Base-by-base conservation (phyloP, 176 grass and related monocot species). In the Microstegium vimineum region DNA sequence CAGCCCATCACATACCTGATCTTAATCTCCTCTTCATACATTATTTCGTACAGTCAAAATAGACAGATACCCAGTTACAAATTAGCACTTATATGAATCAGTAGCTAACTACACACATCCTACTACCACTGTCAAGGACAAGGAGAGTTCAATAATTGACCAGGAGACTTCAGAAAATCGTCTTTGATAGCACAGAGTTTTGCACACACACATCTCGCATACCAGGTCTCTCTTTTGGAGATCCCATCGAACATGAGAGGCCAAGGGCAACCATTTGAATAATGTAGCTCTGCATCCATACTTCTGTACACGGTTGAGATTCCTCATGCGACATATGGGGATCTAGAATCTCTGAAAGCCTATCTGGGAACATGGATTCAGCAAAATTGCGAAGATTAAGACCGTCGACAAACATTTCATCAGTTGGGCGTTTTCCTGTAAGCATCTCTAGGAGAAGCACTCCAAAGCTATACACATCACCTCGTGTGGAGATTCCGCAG, bases 121-220 rank as follows among this genome's bases (percentile, higher is more conserved):
- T 13, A 8, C 9, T 6, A 27, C 23, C 10, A 75, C 30, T 20
- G n/a, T 54, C 16, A 54, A 16, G 47, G 47, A 51, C 17, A 51
- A 51, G 47, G 20, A 40, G 64, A 77, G 20, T 17, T 45, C 6
- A 68, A 35, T 31, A 31, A 61, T 23, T 71, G 31, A 30, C 23
- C 64, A 27, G 11, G 36, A 34, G 12, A 30, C 28, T 69, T 71
- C 36, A 69, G 36, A 62, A 69, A 87, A 20, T 38, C 47, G 1
- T 76, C 72, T 51, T 61, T 70, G 64, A 87, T 47, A 11, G 38
- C 35, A 76, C 3, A 36, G 3, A 87, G 27, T 61, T 81, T 68
- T 10, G 62, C 62, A 71, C 61, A 81, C 15, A 82, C 13, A 87
- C 76, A 61, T 81, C 62, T 75, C 26, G 73, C 71, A 87, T 87